phyloP scores from a whole-genome alignment of 1,284 basidiomycete species.

The Ceratorhiza oryzae-sativae region DNA sequence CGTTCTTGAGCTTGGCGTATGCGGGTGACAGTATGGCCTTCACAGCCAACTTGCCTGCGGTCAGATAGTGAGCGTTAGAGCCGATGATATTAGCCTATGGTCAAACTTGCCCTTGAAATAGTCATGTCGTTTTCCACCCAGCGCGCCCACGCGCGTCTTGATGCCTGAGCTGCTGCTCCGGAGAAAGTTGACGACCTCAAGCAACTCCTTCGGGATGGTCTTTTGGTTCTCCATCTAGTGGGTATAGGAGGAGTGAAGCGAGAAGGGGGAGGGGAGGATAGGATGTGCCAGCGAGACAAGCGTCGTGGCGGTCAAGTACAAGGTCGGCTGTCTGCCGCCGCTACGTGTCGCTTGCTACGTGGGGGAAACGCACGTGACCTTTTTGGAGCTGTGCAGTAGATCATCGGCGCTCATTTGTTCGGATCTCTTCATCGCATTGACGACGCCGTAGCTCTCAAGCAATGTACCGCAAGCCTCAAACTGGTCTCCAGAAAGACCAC shows the following conservation, averaged over 20 bases:
- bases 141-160: slow-evolving; percentile 86
- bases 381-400: neutral
- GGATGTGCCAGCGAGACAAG: slow-evolving; percentile 19
- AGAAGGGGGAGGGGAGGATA: neutral
- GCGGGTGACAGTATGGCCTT: slow-evolving; percentile 91
- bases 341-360: slow-evolving; percentile 37
- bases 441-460: neutral
- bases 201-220: slow-evolving; percentile 77
- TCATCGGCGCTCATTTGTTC: slow-evolving; percentile 3
- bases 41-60: slow-evolving; percentile 81
- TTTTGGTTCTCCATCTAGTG: slow-evolving; percentile 64
- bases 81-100: neutral
- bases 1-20: slow-evolving; percentile 88
- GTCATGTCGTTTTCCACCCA: slow-evolving; percentile 95
- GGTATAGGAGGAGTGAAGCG: neutral
- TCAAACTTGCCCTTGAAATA: slow-evolving; percentile 93
- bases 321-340: slow-evolving; percentile 29
- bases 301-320: slow-evolving; percentile 37
- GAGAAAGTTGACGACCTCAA: slow-evolving; percentile 83
- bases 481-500: neutral
- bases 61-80: slow-evolving; percentile 2
- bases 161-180: slow-evolving; percentile 85
- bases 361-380: slow-evolving; percentile 27
- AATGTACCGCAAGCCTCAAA: slow-evolving; percentile 11
- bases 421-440: no score